Evolutionary conservation across 1,284 basidiomycete species (phyloP).

Genomic region (Ceratobasidium sp.): DNA sequence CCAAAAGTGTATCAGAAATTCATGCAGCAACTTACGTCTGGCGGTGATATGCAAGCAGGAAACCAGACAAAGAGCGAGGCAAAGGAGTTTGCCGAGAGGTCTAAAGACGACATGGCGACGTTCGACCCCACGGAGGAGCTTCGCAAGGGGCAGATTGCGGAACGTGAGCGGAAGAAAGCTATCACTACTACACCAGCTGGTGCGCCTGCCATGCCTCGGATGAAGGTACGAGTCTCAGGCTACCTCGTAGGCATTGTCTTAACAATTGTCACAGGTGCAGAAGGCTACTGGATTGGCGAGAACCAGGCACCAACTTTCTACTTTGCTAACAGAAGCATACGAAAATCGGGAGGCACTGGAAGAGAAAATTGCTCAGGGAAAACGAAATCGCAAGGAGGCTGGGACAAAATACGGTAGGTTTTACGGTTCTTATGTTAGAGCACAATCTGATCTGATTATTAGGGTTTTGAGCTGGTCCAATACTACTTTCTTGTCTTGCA

Average conservation of each 20-base stretch:
- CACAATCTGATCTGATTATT: background rate
- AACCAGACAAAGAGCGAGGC: conserved; percentile 65
- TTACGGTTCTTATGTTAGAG: background rate
- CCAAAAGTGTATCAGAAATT: conserved; percentile 79
- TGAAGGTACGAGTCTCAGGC: conserved; percentile 64
- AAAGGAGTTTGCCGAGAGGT: conserved; percentile 69
- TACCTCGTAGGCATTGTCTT: conserved; percentile 48
- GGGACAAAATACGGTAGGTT: conserved; percentile 81
- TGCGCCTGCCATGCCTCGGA: conserved; percentile 70
- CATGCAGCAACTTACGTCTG: conserved; percentile 62
- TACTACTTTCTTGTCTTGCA: background rate
- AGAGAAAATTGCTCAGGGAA: conserved; percentile 81
- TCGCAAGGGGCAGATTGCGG: conserved; percentile 68
- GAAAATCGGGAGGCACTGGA: conserved; percentile 80
- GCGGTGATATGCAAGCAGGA: conserved; percentile 20
- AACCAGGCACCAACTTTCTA: conserved; percentile 79
- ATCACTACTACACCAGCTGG: conserved; percentile 68
- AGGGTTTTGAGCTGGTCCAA: conserved; percentile 26
- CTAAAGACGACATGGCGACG: conserved; percentile 64
- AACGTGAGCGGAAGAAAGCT: conserved; percentile 77
- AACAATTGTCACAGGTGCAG: conserved; percentile 37
- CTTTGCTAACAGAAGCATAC: conserved; percentile 81
- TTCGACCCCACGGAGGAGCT: conserved; percentile 78
- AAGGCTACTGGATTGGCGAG: conserved; percentile 64
- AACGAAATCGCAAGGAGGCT: conserved; percentile 84